Evolutionary conservation across 495 filamentous ascomycete species (phyloP).

Genomic region (Penicillium canariense): DNA sequence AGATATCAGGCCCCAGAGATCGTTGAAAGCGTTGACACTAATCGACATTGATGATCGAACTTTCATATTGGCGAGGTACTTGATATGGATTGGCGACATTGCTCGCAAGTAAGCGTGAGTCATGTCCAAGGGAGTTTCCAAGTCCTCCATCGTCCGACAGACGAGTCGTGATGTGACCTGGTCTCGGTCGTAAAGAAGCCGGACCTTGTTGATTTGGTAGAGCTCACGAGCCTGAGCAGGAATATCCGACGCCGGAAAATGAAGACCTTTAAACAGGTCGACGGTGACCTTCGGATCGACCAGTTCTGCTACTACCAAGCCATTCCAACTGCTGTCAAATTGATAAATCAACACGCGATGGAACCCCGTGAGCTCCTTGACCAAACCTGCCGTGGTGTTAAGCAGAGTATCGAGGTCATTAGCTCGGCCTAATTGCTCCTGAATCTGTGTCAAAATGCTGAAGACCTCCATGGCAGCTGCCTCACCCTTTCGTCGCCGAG

Average conservation of each 20-base stretch:
- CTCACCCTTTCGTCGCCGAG: constrained; percentile 74
- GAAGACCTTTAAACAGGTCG: constrained; percentile 84
- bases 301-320: constrained; percentile 81
- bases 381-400: constrained; percentile 37
- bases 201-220: constrained; percentile 61
- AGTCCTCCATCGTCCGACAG: constrained; percentile 71
- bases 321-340: constrained; percentile 82
- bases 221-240: constrained; percentile 78
- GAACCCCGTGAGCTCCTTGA: constrained; percentile 83
- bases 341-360: constrained; percentile 94
- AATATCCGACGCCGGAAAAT: constrained; percentile 91
- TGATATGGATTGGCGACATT: constrained; percentile 82
- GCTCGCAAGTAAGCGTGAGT: constrained; percentile 83
- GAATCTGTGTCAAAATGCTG: constrained; percentile 68
- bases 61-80: constrained; percentile 87
- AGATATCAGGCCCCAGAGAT: constrained; percentile 87
- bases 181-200: constrained; percentile 40
- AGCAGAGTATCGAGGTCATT: constrained; percentile 55
- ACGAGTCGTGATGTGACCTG: constrained; percentile 66
- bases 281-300: constrained; percentile 77
- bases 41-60: constrained; percentile 94
- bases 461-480: constrained; percentile 92
- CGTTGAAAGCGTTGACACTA: constrained; percentile 79
- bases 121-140: constrained; percentile 78
- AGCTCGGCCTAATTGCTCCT: constrained; percentile 55